Base-by-base conservation (phyloP, 2,329 filamentous ascomycete species). In the Nannizziopsis arthrosporioides region DNA sequence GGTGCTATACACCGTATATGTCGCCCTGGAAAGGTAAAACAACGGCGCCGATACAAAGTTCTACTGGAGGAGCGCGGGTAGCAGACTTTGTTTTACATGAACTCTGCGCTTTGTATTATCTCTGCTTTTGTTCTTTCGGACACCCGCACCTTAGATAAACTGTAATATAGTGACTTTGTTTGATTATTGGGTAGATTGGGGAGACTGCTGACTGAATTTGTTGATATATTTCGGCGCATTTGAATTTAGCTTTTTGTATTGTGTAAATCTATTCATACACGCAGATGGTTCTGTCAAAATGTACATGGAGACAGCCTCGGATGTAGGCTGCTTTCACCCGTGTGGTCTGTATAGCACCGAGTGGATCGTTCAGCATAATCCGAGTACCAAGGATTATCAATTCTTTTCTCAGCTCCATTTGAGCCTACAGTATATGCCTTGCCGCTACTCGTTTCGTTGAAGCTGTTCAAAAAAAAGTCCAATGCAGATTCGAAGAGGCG, bases 31-130 rank as follows among this genome's bases (percentile, higher is more conserved):
- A 73, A 72, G 60, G 68, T 71, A 38, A 95, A 95, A 71, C 80
- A 83, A 67, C 77, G 88, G 54, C 94, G 94, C 67, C 73, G 81
- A 68, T 95, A 95, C 63, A 96, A 96, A 69, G 57, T 86, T 15
- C 81, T 95, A 27, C 62, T 75, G 43, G 84, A 92, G 60, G 71
- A 35, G 27, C 36, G 34, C 8, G n/a, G 22, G n/a, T 14, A 47
- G 37, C 14, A 19, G 36, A 40, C 2, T 41, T 9, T 9, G 9
- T 30, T 34, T 36, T 14, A 30, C 6, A n/a, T 8, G 4, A 10
- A 2, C 22, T 17, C 27, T 22, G 22, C 17, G 18, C 10, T 15
- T 41, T 41, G 14, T 47, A 31, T n/a, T n/a, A n/a, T 40, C 22
- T 18, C 35, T 39, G 32, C 5, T 46, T 32, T 14, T 32, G 22